A percentile compares a stretch with the other conserved stretches of the same genome.
Evolutionary conservation across 306 rosid genomes (phyloP).

Genomic region (Castanea crenata): DNA sequence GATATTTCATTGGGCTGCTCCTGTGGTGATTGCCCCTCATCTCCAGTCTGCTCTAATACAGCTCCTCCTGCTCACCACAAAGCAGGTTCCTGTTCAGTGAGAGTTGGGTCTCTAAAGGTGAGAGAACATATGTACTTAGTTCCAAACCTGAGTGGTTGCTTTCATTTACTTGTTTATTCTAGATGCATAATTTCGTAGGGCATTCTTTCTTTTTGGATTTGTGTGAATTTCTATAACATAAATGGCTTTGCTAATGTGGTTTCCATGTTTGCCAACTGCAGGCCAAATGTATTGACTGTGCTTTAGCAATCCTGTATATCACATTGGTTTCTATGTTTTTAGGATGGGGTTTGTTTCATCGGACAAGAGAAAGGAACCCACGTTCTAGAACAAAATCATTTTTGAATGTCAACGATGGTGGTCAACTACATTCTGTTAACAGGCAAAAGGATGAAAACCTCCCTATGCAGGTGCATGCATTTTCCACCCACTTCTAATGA

Average conservation of each 20-base stretch:
- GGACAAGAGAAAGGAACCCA: constrained; percentile 49
- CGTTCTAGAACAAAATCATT: constrained; percentile 46
- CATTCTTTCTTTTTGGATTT: background rate
- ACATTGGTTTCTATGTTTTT: constrained; percentile 56
- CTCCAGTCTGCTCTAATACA: constrained; percentile 71
- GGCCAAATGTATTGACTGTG: constrained; percentile 84
- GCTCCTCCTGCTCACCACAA: constrained; percentile 47
- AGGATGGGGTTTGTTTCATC: constrained; percentile 80
- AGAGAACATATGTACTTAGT: constrained; percentile 26
- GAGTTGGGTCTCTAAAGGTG: constrained; percentile 81
- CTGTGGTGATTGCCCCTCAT: constrained; percentile 93
- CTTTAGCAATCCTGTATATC: constrained; percentile 63
- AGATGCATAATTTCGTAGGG: constrained; percentile 15
- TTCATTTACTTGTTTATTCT: constrained; percentile 21
- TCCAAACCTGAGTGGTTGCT: constrained; percentile 12
- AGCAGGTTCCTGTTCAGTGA: constrained; percentile 64
- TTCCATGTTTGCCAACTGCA: constrained; percentile 43
- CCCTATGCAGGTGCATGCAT: constrained; percentile 70
- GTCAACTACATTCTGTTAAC: constrained; percentile 44
- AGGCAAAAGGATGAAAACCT: constrained; percentile 70
- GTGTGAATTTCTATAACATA: background rate
- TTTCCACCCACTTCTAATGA: constrained; percentile 16
- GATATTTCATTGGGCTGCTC: constrained; percentile 94
- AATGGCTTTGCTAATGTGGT: constrained; percentile 24
- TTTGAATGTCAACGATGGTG: constrained; percentile 50